Evolutionary conservation across 2,329 filamentous ascomycete species (phyloP).

Genomic region (Trichophyton benhamiae): DNA sequence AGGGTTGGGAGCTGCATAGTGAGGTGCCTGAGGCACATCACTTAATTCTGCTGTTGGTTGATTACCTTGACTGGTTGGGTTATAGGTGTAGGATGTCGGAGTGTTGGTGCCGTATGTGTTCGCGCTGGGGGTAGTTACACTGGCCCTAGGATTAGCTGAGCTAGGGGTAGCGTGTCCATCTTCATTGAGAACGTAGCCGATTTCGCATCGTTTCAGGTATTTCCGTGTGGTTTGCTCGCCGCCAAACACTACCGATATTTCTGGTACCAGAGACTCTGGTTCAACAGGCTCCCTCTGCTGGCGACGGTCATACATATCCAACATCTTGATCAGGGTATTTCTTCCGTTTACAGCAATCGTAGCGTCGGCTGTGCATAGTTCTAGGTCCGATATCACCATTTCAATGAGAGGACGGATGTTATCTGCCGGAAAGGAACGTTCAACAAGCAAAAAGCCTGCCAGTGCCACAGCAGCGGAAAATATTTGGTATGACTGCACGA

Average conservation of each 20-base stretch:
- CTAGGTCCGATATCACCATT: constrained; percentile 19
- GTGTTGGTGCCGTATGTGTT: neutral
- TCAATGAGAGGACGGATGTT: constrained; percentile 17
- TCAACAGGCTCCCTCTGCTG: constrained; percentile 13
- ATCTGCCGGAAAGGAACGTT: constrained; percentile 17
- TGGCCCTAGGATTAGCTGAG: neutral
- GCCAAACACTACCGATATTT: constrained; percentile 18
- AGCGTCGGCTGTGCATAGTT: constrained; percentile 12
- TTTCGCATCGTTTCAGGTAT: constrained; percentile 18
- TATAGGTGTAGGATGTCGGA: neutral
- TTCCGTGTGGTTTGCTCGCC: constrained; percentile 19
- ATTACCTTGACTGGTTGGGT: neutral
- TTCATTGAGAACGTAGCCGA: constrained; percentile 13
- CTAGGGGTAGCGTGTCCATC: constrained; percentile 5
- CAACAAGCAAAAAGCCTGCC: constrained; percentile 19
- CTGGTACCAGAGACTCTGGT: constrained; percentile 15
- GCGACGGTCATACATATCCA: constrained; percentile 18
- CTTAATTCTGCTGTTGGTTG: neutral
- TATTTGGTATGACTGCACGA: constrained; percentile 19
- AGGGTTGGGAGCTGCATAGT: neutral
- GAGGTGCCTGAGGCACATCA: neutral
- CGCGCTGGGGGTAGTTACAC: neutral
- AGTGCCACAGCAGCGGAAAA: constrained; percentile 20
- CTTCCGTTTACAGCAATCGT: constrained; percentile 16
- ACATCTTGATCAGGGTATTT: constrained; percentile 18